These are phyloP conservation scores for Elsinoe ampelina DNA, from an alignment of 2,329 filamentous ascomycete genomes.

Conservation along the genomic window DNA sequence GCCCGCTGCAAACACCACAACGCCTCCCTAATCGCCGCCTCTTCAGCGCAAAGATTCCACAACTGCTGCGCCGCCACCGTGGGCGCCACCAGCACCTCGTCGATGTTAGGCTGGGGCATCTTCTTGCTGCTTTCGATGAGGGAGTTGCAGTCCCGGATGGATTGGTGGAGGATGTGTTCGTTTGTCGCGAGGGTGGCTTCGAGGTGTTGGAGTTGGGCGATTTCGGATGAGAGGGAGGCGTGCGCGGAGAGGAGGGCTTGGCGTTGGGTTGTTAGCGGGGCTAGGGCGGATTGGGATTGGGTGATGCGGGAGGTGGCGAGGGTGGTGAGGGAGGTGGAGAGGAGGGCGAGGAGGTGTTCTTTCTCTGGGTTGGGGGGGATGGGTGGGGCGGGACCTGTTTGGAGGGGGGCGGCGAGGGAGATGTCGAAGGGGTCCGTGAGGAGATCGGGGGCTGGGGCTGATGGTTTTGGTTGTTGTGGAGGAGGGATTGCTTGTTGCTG, in stretches of 20 bases:
- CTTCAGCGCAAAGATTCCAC: conserved; percentile 81
- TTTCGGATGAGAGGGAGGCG: conserved; percentile 61
- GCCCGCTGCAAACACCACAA: conserved; percentile 72
- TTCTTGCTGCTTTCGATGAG: conserved; percentile 64
- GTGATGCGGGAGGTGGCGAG: conserved; percentile 59
- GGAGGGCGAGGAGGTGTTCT: conserved; percentile 69
- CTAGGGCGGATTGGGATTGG: conserved; percentile 65
- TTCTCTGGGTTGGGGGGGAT: conserved; percentile 95
- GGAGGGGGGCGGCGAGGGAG: conserved; percentile 42
- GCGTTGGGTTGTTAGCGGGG: conserved; percentile 69
- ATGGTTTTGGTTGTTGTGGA: conserved; percentile 24
- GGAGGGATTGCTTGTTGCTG: conserved; percentile 17
- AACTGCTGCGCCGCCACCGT: conserved; percentile 89
- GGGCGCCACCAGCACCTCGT: conserved; percentile 86
- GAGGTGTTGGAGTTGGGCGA: conserved; percentile 60
- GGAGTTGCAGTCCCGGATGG: conserved; percentile 66
- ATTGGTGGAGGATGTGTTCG: conserved; percentile 65
- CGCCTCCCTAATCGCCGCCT: conserved; percentile 75
- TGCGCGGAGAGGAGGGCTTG: conserved; percentile 64
- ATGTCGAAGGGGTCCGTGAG: conserved; percentile 55
- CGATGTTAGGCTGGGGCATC: conserved; percentile 65
- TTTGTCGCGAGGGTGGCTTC: conserved; percentile 65
- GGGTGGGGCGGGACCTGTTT: conserved; percentile 59
- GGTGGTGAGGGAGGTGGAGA: conserved; percentile 59
- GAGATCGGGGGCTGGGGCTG: conserved; percentile 42